Percentiles rank a stretch among this genome's conserved stretches.
These are phyloP conservation scores for Agaricus blazei DNA, from an alignment of 768 basidiomycete genomes.

Conservation along the genomic window DNA sequence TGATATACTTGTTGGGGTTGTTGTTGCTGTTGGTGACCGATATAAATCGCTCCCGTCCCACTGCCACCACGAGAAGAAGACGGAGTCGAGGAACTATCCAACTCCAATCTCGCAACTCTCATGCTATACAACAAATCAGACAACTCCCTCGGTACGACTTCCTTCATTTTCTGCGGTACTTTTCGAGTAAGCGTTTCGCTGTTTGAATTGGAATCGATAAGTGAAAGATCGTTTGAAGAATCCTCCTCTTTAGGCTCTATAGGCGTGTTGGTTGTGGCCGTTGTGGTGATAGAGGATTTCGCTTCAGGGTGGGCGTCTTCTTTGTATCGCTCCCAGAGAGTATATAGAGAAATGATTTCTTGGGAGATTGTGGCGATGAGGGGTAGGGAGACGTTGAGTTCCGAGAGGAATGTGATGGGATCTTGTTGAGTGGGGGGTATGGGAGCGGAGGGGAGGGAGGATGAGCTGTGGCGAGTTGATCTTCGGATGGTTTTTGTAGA, in stretches of 20 bases:
- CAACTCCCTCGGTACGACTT: background rate
- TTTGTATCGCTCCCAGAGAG: slow-evolving; percentile 82
- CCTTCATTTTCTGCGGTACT: background rate
- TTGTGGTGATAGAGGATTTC: slow-evolving; percentile 21
- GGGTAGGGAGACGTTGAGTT: slow-evolving; percentile 79
- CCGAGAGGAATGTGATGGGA: slow-evolving; percentile 76
- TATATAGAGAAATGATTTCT: slow-evolving; percentile 86
- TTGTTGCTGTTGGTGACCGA: background rate
- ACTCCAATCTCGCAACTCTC: background rate
- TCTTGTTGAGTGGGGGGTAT: slow-evolving; percentile 46
- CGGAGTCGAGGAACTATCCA: background rate
- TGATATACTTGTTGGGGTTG: slow-evolving; percentile 13
- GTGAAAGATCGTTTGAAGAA: background rate
- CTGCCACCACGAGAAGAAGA: background rate
- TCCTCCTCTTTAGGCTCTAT: background rate
- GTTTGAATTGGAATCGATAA: background rate
- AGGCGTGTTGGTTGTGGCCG: slow-evolving; percentile 10
- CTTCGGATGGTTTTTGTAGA: slow-evolving; percentile 21
- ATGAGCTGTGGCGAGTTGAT: slow-evolving; percentile 52
- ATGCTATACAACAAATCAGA: background rate
- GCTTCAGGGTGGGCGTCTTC: slow-evolving; percentile 47
- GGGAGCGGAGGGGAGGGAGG: slow-evolving; percentile 30
- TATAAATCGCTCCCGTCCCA: background rate
- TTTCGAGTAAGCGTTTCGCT: background rate
- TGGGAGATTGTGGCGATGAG: slow-evolving; percentile 82